These are phyloP conservation scores for Xylaria multiplex DNA, from an alignment of 2,329 filamentous ascomycete genomes.

Conservation along the genomic window DNA sequence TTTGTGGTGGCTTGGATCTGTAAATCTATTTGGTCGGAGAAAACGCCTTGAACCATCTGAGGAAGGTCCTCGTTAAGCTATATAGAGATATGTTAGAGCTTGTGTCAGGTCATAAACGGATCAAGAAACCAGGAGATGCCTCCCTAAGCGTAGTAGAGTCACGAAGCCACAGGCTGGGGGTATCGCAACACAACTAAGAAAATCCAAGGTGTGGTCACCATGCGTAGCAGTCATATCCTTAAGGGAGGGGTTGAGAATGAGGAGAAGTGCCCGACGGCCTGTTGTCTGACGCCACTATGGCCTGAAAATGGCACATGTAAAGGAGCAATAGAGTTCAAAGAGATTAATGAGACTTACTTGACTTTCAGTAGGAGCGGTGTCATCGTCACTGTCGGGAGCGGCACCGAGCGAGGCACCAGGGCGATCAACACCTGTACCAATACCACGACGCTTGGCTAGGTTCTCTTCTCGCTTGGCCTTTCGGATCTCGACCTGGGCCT, in stretches of 20 bases:
- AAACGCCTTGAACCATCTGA: slow-evolving; percentile 97
- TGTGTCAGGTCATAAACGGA: background rate
- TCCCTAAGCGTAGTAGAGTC: background rate
- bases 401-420: slow-evolving; percentile 86
- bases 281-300: background rate
- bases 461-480: slow-evolving; percentile 99
- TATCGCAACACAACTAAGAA: background rate
- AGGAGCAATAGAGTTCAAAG: background rate
- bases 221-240: background rate
- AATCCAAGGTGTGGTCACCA: background rate
- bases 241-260: background rate
- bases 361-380: slow-evolving; percentile 91
- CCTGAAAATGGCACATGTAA: background rate
- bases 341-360: slow-evolving; percentile 73
- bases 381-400: slow-evolving; percentile 96
- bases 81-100: slow-evolving; percentile 42
- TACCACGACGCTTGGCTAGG: slow-evolving; percentile 96
- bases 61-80: slow-evolving; percentile 98
- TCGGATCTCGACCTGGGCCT: slow-evolving; percentile 98
- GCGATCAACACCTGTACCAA: slow-evolving; percentile 81
- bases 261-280: background rate
- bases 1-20: slow-evolving; percentile 98
- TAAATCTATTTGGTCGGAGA: slow-evolving; percentile 97
- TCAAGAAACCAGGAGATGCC: background rate
- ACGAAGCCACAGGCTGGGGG: background rate